These are phyloP conservation scores for Talaromyces ruber DNA, from an alignment of 495 filamentous ascomycete genomes.

Conservation along the genomic window DNA sequence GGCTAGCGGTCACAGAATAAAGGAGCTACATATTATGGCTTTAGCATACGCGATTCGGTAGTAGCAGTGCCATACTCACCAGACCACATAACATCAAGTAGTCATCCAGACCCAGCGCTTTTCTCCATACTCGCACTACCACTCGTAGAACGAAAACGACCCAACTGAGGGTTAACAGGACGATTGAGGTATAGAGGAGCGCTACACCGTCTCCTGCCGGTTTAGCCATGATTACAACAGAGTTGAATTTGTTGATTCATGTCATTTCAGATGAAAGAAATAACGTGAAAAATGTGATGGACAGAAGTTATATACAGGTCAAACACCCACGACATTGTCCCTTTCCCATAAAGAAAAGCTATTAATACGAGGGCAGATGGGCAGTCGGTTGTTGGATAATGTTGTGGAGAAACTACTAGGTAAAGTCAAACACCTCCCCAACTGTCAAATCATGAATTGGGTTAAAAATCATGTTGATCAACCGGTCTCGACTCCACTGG, in stretches of 20 bases:
- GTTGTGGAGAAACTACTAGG: neutral
- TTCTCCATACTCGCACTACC: slow-evolving; percentile 1
- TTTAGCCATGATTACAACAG: neutral
- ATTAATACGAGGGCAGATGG: neutral
- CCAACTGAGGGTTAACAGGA: neutral
- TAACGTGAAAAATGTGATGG: neutral
- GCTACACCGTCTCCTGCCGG: slow-evolving; percentile 2
- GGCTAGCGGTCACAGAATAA: neutral
- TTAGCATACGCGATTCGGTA: neutral
- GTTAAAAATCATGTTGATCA: neutral
- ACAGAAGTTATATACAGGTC: neutral
- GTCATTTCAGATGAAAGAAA: neutral
- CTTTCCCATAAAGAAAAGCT: neutral
- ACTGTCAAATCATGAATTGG: neutral
- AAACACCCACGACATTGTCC: neutral
- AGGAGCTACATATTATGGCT: neutral
- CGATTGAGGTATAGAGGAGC: neutral
- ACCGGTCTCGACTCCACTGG: neutral
- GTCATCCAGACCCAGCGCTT: slow-evolving; percentile 1
- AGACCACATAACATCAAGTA: neutral
- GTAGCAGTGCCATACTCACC: neutral
- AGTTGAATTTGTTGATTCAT: neutral
- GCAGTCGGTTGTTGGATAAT: neutral
- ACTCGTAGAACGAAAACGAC: neutral
- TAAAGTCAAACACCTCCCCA: neutral